Evolutionary conservation across 73 alveolate species (phyloP), one percentile per base, ranked within the genome.

Genomic region (Paramecium octaurelia): DNA sequence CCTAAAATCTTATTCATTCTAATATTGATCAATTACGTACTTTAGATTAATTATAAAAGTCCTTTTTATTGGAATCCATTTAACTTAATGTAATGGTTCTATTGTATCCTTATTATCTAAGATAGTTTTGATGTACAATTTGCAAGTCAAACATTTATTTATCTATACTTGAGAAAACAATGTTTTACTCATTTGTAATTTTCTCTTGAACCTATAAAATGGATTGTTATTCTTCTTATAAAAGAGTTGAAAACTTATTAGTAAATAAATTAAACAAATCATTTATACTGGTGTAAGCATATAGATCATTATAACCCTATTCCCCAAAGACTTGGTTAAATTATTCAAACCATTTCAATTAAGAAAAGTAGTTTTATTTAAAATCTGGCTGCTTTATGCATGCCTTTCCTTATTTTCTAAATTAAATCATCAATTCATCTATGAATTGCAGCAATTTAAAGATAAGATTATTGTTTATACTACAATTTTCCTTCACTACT

Each of bases 1-100:
- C 44, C 91, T 80, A 80, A 80, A 80, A 38, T 80, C 42, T 46
- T 48, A 31, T 80, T 80, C 91, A 48, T 44, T 40, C 91, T 80
- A 44, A 38, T 14, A 24, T 31, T 12, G 5, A 14, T 44, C 12
- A 48, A 80, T 43, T 44, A 54, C 34, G 8, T 80, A 23, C 70
- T 80, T 44, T 23, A 34, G 34, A 6, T 80, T 80, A 80, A 44
- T 40, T 80, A 2, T 46, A 44, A 12, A 38, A 44, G 8, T 80
- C 8, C 14, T 80, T 80, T 35, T 43, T 44, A 31, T 42, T 43
- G 20, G 91, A 80, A 80, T 80, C 91, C 91, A 80, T 80, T 21
- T 59, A 24, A 80, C 75, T 80, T 27, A 80, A 48, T 6, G 91
- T 23, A 20, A 80, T 43, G 2, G 91, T 80, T 80, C 91, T 21